These are phyloP conservation scores for Phytophthora cryptogea DNA, from an alignment of 352 stramenopile species.

Conservation along the genomic window DNA sequence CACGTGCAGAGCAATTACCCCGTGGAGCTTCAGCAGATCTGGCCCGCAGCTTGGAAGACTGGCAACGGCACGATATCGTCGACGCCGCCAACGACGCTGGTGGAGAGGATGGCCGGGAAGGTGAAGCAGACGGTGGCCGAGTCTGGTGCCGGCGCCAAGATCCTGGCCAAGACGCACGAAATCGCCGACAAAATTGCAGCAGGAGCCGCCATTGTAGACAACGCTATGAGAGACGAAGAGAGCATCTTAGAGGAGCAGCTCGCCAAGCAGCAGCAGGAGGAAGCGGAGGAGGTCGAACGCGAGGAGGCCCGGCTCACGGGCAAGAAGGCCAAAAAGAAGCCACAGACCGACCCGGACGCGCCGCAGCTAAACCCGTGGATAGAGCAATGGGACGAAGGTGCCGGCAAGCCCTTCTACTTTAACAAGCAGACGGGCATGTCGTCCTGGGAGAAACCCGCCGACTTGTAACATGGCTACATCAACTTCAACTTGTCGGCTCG, in stretches of 20 bases:
- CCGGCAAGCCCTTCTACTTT: slow-evolving; percentile 87
- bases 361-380: slow-evolving; percentile 54
- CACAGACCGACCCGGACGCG: slow-evolving; percentile 15
- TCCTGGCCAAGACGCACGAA: slow-evolving; percentile 77
- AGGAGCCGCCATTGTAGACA: slow-evolving; percentile 67
- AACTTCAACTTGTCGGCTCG: not conserved
- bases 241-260: slow-evolving; percentile 63
- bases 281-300: slow-evolving; percentile 34
- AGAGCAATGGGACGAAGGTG: slow-evolving; percentile 78
- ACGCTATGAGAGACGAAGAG: slow-evolving; percentile 70
- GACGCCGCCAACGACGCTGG: slow-evolving; percentile 41
- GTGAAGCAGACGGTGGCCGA: slow-evolving; percentile 69
- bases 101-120: slow-evolving; percentile 65
- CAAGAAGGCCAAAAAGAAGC: slow-evolving; percentile 37
- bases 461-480: slow-evolving; percentile 27
- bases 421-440: slow-evolving; percentile 86
- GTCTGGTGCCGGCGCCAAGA: slow-evolving; percentile 53
- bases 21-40: slow-evolving; percentile 75
- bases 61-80: slow-evolving; percentile 33
- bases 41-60: slow-evolving; percentile 81
- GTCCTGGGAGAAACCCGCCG: slow-evolving; percentile 76
- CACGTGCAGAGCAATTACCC: slow-evolving; percentile 88
- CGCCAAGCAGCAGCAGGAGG: slow-evolving; percentile 47
- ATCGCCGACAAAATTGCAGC: slow-evolving; percentile 68
- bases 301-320: slow-evolving; percentile 17